A percentile compares a stretch with the other conserved stretches of the same genome.
Evolutionary conservation across 495 filamentous ascomycete genomes (phyloP).

Genomic region (Talaromyces proteolyticus): DNA sequence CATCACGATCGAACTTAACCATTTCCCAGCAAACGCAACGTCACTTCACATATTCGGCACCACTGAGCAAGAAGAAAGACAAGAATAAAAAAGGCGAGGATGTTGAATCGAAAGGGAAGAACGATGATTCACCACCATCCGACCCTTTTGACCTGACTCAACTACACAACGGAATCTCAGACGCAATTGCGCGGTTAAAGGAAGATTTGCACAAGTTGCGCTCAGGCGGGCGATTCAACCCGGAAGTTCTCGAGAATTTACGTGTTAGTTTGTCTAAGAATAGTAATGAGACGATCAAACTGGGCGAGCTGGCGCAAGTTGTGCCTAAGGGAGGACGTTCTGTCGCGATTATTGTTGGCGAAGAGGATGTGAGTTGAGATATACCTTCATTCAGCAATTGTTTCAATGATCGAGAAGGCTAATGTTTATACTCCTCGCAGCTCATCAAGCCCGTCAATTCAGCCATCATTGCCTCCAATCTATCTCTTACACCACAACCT

Average conservation of each 20-base stretch:
- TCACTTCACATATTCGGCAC: constrained; percentile 1
- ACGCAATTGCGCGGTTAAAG: constrained; percentile 48
- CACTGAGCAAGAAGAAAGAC: constrained; percentile 6
- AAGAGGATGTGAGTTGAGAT: constrained; percentile 54
- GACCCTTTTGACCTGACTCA: constrained; percentile 66
- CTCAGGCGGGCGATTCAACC: constrained; percentile 62
- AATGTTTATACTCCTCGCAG: constrained; percentile 15
- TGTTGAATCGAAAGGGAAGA: not conserved
- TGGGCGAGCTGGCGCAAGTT: constrained; percentile 73
- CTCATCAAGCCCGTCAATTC: constrained; percentile 67
- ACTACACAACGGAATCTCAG: constrained; percentile 53
- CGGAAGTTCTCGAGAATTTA: constrained; percentile 58
- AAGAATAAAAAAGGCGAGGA: constrained; percentile 3
- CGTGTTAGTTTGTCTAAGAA: constrained; percentile 54
- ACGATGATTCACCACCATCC: constrained; percentile 8
- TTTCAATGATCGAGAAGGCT: constrained; percentile 1
- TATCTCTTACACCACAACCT: constrained; percentile 69
- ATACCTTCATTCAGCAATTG: constrained; percentile 3
- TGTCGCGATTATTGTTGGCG: constrained; percentile 58
- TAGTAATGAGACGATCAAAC: constrained; percentile 36
- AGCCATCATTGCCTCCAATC: constrained; percentile 60
- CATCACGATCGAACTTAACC: not conserved
- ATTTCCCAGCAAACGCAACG: not conserved
- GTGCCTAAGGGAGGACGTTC: constrained; percentile 64
- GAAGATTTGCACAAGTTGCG: constrained; percentile 62